Percentiles rank a stretch among this genome's conserved stretches.
Conservation (phyloP, 805 yeast genomes). For the Crinitomyces ghanaensis region DNA sequence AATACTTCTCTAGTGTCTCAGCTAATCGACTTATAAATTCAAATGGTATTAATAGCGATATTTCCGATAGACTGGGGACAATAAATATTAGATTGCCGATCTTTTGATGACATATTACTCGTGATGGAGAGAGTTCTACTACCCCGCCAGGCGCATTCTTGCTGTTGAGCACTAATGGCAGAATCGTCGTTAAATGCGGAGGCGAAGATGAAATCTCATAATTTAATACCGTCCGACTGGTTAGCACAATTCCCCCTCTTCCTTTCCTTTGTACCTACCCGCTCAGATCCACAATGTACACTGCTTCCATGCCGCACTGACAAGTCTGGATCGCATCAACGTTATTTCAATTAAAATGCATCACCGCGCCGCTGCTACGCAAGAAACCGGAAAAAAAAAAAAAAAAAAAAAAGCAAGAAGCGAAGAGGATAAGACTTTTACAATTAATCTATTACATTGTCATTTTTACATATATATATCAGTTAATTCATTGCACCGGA, state of each 20-base stretch:
- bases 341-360: no score
- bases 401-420: no score
- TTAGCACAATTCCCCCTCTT: background rate
- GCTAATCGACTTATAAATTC: constrained; percentile 41
- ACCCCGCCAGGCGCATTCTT: no score
- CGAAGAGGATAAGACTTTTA: background rate
- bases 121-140: constrained; percentile 19
- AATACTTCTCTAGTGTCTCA: constrained; percentile 45
- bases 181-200: constrained; percentile 24
- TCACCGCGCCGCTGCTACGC: no score
- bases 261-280: constrained; percentile 22
- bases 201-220: constrained; percentile 27
- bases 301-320: constrained; percentile 30
- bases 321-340: no score
- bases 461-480: constrained; percentile 2
- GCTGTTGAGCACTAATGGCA: constrained; percentile 11
- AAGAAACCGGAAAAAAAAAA: no score
- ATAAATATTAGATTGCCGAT: constrained; percentile 19
- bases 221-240: constrained; percentile 29
- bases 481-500: constrained; percentile 6
- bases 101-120: constrained; percentile 20
- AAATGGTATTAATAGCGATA: constrained; percentile 44
- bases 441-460: constrained; percentile 1
- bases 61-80: constrained; percentile 21
- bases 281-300: constrained; percentile 31